Evolutionary conservation across 2,329 filamentous ascomycete genomes (phyloP).

Genomic region (Cercospora sp.): DNA sequence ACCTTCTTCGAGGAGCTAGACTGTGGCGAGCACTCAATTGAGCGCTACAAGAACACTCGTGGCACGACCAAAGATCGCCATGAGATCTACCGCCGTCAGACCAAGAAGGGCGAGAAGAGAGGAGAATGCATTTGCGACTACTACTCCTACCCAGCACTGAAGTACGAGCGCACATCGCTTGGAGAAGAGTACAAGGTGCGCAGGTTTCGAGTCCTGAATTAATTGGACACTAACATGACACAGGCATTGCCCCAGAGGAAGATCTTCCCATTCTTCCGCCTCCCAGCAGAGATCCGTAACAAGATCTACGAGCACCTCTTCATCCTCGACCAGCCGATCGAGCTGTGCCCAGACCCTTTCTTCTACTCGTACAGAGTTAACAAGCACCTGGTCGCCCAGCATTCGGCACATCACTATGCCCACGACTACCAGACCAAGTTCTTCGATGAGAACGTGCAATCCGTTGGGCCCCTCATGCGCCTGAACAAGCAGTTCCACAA

Average conservation of each 20-base stretch:
- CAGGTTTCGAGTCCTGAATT: too few species aligned
- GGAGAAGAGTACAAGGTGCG: background rate
- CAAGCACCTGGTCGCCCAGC: background rate
- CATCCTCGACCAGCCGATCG: constrained; percentile 5
- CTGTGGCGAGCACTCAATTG: background rate
- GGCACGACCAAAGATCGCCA: background rate
- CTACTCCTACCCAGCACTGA: background rate
- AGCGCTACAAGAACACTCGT: background rate
- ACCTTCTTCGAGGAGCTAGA: background rate
- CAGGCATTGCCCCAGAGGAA: background rate
- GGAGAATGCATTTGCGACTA: background rate
- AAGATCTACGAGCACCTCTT: constrained; percentile 8
- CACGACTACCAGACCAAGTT: background rate
- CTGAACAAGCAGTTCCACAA: background rate
- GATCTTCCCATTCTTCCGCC: constrained; percentile 8
- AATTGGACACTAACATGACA: too few species aligned
- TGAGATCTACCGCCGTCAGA: background rate
- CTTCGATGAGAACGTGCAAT: background rate
- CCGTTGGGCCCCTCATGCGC: background rate
- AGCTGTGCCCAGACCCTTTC: constrained; percentile 8
- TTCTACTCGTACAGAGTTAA: background rate
- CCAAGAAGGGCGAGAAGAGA: background rate
- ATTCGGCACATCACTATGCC: background rate
- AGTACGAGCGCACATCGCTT: background rate
- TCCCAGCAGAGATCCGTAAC: constrained; percentile 10